phyloP scores from a whole-genome alignment of 768 basidiomycete genomes.

The Pholiota molesta region DNA sequence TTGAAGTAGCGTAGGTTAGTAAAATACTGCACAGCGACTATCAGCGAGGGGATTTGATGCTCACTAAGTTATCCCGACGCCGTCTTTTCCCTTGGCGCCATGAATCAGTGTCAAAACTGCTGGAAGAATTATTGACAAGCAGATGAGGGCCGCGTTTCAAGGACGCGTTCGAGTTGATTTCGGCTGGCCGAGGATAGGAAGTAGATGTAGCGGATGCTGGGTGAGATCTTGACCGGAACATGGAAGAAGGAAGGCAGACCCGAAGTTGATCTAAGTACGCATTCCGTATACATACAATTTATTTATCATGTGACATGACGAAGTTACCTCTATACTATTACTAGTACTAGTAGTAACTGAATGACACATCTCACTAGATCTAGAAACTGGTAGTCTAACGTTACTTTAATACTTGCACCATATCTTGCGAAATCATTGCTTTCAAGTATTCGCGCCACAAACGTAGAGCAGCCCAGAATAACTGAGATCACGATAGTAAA shows the following conservation, averaged over 20 bases:
- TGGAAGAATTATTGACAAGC: not conserved
- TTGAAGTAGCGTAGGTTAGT: not conserved
- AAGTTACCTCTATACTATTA: too few relatives aligned
- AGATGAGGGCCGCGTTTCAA: not conserved
- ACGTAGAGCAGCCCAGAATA: conserved; percentile 17
- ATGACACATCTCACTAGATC: too few relatives aligned
- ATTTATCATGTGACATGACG: conserved; percentile 8
- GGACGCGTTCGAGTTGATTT: not conserved
- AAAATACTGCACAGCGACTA: not conserved
- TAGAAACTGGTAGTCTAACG: too few relatives aligned
- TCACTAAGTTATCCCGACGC: conserved; percentile 50
- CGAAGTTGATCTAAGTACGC: not conserved
- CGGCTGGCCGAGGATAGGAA: conserved; percentile 2
- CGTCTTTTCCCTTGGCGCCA: conserved; percentile 60
- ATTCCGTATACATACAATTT: not conserved
- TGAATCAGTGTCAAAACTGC: conserved; percentile 43
- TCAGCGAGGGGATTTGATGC: conserved; percentile 19
- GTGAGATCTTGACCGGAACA: conserved; percentile 17
- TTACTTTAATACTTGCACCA: not conserved
- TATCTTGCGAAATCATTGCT: not conserved
- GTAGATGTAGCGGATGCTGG: conserved; percentile 11
- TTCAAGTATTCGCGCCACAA: not conserved
- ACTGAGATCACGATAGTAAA: conserved; percentile 20
- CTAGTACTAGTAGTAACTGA: too few relatives aligned
- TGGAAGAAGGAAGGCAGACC: conserved; percentile 1